Conservation (phyloP, 495 filamentous ascomycete genomes). For the Penicillium odoratum region DNA sequence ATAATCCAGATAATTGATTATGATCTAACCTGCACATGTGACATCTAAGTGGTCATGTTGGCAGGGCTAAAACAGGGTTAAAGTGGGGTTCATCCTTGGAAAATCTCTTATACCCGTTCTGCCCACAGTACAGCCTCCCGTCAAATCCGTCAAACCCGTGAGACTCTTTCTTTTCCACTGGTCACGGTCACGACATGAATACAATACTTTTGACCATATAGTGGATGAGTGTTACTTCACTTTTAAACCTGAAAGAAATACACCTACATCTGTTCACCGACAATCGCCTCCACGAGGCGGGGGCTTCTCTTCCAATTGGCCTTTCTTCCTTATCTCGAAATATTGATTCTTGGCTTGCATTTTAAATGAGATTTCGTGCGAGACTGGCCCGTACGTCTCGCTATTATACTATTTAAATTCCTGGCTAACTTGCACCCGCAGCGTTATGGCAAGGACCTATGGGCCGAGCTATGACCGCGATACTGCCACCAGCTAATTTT, state of each 20-base stretch:
- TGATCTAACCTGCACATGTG: not conserved
- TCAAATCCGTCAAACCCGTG: not conserved
- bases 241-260: not conserved
- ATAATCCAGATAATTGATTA: not conserved
- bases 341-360: not conserved
- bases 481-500: slow-evolving; percentile 62
- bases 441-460: slow-evolving; percentile 21
- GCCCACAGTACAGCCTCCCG: not conserved
- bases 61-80: not conserved
- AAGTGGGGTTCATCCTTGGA: not conserved
- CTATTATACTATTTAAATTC: not conserved
- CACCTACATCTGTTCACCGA: not conserved
- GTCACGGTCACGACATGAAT: not conserved
- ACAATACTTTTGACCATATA: not conserved
- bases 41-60: not conserved
- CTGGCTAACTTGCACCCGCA: slow-evolving; percentile 1
- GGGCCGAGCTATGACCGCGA: slow-evolving; percentile 28
- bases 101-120: not conserved
- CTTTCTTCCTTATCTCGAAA: not conserved
- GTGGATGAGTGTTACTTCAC: not conserved
- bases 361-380: not conserved
- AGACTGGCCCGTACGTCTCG: not conserved
- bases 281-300: not conserved
- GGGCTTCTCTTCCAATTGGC: not conserved
- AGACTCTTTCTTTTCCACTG: not conserved